Base-by-base conservation (phyloP, 495 filamentous ascomycete species). In the Lophiostoma macrostomum region DNA sequence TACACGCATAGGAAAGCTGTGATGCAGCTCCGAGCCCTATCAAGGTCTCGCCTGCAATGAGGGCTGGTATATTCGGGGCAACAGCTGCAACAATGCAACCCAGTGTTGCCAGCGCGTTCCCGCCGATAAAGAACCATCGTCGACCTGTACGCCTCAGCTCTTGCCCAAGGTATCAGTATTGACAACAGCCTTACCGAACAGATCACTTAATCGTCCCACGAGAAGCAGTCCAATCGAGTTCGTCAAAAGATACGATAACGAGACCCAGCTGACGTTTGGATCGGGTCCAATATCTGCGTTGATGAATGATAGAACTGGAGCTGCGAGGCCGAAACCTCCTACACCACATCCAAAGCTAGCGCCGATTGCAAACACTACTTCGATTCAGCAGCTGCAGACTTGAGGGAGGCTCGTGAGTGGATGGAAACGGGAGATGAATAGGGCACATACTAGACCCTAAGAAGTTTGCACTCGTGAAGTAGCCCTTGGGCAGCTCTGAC, bases 21-120 rank as follows among this genome's bases (percentile, higher is more conserved):
- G 38, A 61, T 58, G 43, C 54, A 50, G 38, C 66, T 16, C 52
- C 64, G 38, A 70, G 60, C 10, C 64, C 64, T 27, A 68, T 59
- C 20, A 70, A 38, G 0, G 66, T 68, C 28, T 60, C 56, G 5
- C 58, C 67, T 11, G 59, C 66, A 25, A 61, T 60, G 8, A 70
- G 50, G 8, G 41, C 58, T 4, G 35, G 53, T 10, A 61, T 64
- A 44, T 44, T 60, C 0, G 55, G 53, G 16, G 67, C 67, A 3
- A 67, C 67, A n/a, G 57, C 57, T 11, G 58, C 56, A 24, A 68
- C 59, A 32, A 70, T 64, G 34, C 58, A 61, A 6, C 67, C 67
- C 27, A 68, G 23, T 11, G 63, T 53, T 8, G 51, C 52, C 10
- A 67, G 42, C 5, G 56, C 50, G 46, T 66, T 59, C 19, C 63